Evolutionary conservation across 139 green algal genomes (phyloP).

Genomic region (Nannochloris sp.): DNA sequence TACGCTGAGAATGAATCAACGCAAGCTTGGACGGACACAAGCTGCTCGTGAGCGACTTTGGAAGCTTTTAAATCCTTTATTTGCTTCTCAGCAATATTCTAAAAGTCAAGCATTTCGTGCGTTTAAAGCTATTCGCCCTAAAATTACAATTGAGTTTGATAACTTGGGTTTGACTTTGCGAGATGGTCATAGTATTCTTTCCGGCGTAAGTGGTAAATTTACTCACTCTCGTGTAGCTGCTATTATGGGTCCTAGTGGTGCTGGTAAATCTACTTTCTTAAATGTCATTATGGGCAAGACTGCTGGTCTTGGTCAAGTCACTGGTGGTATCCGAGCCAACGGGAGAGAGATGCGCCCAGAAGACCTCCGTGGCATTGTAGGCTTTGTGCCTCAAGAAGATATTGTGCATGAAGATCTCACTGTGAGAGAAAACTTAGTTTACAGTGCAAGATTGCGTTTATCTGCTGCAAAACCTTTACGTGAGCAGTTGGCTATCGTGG

Average conservation of each 20-base stretch:
- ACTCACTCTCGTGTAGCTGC: constrained; percentile 29
- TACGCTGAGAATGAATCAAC: constrained; percentile 4
- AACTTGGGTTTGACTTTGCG: constrained; percentile 23
- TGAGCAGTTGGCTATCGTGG: constrained; percentile 27
- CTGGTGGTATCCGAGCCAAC: constrained; percentile 32
- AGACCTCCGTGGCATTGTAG: constrained; percentile 27
- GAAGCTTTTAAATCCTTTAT: constrained; percentile 22
- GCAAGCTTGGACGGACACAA: constrained; percentile 2
- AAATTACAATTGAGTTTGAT: constrained; percentile 31
- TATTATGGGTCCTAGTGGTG: constrained; percentile 38
- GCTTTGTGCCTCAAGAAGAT: constrained; percentile 55
- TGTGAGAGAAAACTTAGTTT: constrained; percentile 65
- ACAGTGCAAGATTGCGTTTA: constrained; percentile 49
- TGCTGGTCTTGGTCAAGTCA: constrained; percentile 1
- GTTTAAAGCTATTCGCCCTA: constrained; percentile 28
- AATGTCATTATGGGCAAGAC: constrained; percentile 35
- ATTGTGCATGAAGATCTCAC: constrained; percentile 52
- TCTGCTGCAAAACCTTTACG: constrained; percentile 12
- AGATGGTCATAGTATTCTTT: constrained; percentile 30
- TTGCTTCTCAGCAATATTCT: constrained; percentile 2
- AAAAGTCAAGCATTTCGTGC: constrained; percentile 23
- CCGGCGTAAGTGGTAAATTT: constrained; percentile 17
- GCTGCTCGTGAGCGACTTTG: constrained; percentile 20
- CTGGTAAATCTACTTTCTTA: constrained; percentile 45
- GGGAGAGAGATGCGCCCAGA: constrained; percentile 26